These are phyloP conservation scores for Stromatinia cepivora DNA, from an alignment of 2,329 filamentous ascomycete species.

Conservation along the genomic window DNA sequence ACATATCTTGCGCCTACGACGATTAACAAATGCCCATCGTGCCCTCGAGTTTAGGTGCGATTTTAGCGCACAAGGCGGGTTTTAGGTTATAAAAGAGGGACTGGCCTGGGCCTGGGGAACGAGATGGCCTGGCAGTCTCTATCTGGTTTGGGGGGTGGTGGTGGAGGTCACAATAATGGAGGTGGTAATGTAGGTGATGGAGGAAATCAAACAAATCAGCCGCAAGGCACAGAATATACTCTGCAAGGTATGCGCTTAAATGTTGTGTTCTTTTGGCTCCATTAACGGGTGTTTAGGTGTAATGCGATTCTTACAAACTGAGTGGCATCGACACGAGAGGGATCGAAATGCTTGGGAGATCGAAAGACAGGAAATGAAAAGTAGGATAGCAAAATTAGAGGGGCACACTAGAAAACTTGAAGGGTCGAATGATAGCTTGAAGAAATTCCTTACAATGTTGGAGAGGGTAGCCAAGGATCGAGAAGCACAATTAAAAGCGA, in stretches of 20 bases:
- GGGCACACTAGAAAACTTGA: constrained; percentile 85
- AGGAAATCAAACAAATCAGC: constrained; percentile 45
- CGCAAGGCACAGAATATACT: constrained; percentile 68
- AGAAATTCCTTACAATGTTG: constrained; percentile 86
- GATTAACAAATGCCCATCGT: constrained; percentile 32
- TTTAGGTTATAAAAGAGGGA: constrained; percentile 20
- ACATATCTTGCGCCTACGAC: constrained; percentile 29
- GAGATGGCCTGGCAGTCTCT: constrained; percentile 71
- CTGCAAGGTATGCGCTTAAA: constrained; percentile 57
- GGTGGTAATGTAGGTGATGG: constrained; percentile 34
- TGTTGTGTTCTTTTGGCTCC: background rate
- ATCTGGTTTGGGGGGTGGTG: constrained; percentile 48
- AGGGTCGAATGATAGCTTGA: constrained; percentile 82
- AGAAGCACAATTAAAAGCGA: constrained; percentile 65
- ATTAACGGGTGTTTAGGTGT: constrained; percentile 70
- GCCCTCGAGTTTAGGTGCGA: constrained; percentile 21
- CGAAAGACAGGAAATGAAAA: constrained; percentile 98
- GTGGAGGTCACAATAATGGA: constrained; percentile 37
- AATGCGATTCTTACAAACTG: constrained; percentile 98
- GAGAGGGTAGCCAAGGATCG: constrained; percentile 87
- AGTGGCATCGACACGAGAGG: constrained; percentile 98
- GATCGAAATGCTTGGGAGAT: constrained; percentile 99
- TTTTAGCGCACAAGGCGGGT: constrained; percentile 26
- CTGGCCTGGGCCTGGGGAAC: constrained; percentile 33
- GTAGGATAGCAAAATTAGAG: constrained; percentile 90